These are phyloP conservation scores for Boletus sp. DNA, from an alignment of 768 basidiomycete genomes.

Conservation along the genomic window DNA sequence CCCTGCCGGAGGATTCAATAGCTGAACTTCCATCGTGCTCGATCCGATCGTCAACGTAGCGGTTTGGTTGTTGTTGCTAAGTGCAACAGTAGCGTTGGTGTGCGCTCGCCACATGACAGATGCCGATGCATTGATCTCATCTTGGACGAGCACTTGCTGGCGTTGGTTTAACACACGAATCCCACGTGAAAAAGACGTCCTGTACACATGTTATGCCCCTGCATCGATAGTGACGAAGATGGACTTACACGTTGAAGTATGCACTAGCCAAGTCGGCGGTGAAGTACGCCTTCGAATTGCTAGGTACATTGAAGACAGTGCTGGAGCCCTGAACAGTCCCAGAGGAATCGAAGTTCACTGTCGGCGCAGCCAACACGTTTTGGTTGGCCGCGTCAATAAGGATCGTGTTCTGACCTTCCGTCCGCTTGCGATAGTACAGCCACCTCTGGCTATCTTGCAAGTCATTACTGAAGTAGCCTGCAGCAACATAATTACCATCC, in stretches of 20 bases:
- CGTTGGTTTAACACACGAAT: constrained; percentile 80
- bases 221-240: background rate
- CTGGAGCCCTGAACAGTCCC: constrained; percentile 81
- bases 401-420: constrained; percentile 96
- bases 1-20: constrained; percentile 66
- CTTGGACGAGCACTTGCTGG: constrained; percentile 88
- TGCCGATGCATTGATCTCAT: constrained; percentile 70
- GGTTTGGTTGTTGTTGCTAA: constrained; percentile 52
- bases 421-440: constrained; percentile 94
- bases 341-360: constrained; percentile 47
- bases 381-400: constrained; percentile 78
- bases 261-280: constrained; percentile 75
- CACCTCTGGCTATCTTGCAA: constrained; percentile 70
- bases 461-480: constrained; percentile 77
- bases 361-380: constrained; percentile 66
- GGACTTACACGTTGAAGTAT: constrained; percentile 68
- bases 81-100: constrained; percentile 84
- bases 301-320: constrained; percentile 65
- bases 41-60: constrained; percentile 76
- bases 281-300: constrained; percentile 77
- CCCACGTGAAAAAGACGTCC: constrained; percentile 78
- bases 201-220: constrained; percentile 29
- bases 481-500: constrained; percentile 77
- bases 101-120: constrained; percentile 89
- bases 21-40: constrained; percentile 60